Evolutionary conservation across 345 rosid genomes (phyloP).

Genomic region (Hirschfeldia incana): DNA sequence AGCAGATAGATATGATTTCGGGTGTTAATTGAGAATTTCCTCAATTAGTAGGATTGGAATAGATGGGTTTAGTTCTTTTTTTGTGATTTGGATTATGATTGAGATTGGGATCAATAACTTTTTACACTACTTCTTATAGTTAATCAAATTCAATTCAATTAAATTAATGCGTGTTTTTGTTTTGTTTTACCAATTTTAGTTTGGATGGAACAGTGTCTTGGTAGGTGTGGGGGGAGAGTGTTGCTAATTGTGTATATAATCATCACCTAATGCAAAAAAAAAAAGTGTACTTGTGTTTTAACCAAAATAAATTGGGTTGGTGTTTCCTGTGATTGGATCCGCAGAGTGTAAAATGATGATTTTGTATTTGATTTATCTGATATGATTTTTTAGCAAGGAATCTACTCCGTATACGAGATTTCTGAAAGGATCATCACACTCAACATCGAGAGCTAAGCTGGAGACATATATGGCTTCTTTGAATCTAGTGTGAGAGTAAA

Average conservation of each 20-base stretch:
- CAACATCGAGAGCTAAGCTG: constrained; percentile 11
- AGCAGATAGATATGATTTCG: background rate
- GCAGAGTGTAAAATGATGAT: background rate
- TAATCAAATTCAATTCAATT: too few species aligned
- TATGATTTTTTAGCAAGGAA: constrained; percentile 28
- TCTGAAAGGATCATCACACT: constrained; percentile 4
- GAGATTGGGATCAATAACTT: constrained; percentile 1
- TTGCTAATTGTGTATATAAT: constrained; percentile 2
- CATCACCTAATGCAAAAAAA: too few species aligned
- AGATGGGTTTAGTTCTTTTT: constrained; percentile 12
- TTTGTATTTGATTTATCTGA: background rate
- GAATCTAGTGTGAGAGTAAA: constrained; percentile 27
- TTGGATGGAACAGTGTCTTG: constrained; percentile 6
- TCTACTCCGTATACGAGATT: constrained; percentile 12
- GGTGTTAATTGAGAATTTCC: background rate
- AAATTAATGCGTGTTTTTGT: constrained; percentile 4
- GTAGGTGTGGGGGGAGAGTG: background rate
- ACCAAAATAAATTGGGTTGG: background rate
- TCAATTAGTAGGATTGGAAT: background rate
- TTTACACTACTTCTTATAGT: too few species aligned
- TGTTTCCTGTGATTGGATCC: constrained; percentile 23
- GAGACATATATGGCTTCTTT: constrained; percentile 28
- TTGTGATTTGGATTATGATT: constrained; percentile 4
- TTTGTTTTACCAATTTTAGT: constrained; percentile 9
- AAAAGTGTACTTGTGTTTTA: background rate